Evolutionary conservation across 192 early-diverging fungal species (phyloP), one percentile per base, ranked within the genome.

Genomic region (Podila epicladia): DNA sequence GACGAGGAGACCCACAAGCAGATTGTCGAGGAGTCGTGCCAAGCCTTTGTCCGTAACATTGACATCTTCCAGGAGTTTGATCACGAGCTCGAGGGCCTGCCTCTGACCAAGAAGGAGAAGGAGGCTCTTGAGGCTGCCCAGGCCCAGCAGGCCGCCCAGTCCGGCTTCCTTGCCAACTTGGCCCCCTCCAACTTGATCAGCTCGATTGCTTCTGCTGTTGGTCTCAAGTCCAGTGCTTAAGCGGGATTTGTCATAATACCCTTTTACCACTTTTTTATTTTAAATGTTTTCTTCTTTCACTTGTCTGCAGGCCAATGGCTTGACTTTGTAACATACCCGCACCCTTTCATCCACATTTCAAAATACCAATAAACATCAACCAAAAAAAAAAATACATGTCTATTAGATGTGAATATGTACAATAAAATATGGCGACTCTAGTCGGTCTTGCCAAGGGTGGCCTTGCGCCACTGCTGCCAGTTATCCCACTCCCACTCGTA

Each of bases 401-500:
- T 29, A 60, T 19, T 31, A 17, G 11, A 17, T 17, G 3, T 45
- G 15, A 8, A 15, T 15, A 45, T 45, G 2, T 45, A 45, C 41
- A 45, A 45, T 17, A 45, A 45, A 17, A 45, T 4, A 45, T 45
- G 12, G 41, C 41, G 1, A 26, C 26, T 8, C 5, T 63, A 71
- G 17, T 71, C 48, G 4, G 60, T n/a, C 45, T 71, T 76, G 57
- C 67, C 74, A 22, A 55, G 55, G 35, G 5, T 62, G 63, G 55
- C 37, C 62, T 73, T 68, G 38, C 77, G 70, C 77, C 77, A 80
- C 24, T 69, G 71, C 28, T 80, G 70, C 45, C 72, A 80, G 57
- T 69, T 71, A 4, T 69, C 63, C 71, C 77, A 72, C 31, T 80
- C 77, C 70, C 71, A 80, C 53, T 62, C 62, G 29, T 80, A 80